A percentile compares a stretch with the other conserved stretches of the same genome.
Evolutionary conservation across 768 basidiomycete species (phyloP).

Genomic region (Paxillus involutus): DNA sequence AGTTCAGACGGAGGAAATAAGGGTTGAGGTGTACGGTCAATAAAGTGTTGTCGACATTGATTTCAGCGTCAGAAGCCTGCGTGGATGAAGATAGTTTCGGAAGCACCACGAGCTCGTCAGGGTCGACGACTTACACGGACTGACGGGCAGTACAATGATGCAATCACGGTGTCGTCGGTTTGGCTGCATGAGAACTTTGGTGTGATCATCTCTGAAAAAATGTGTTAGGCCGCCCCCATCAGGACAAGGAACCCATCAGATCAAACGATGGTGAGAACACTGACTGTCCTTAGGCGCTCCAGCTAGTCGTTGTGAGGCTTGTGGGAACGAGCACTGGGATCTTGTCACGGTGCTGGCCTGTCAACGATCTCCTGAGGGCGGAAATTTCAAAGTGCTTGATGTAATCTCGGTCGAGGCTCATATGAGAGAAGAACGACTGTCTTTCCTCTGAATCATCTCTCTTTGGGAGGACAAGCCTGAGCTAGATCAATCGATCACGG

Average conservation of each 20-base stretch:
- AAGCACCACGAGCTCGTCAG: not conserved
- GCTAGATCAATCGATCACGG: too few species aligned
- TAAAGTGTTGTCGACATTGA: slow-evolving; percentile 68
- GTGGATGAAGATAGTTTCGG: slow-evolving; percentile 9
- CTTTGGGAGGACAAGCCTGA: too few species aligned
- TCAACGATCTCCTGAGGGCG: too few species aligned
- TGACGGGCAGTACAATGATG: slow-evolving; percentile 70
- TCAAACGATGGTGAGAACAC: not conserved
- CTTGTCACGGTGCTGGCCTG: not conserved
- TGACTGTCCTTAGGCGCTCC: not conserved
- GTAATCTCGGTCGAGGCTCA: too few species aligned
- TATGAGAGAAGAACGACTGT: too few species aligned
- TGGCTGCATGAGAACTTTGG: slow-evolving; percentile 74
- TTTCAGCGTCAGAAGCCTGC: slow-evolving; percentile 82
- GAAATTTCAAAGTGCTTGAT: too few species aligned
- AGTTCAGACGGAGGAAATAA: slow-evolving; percentile 80
- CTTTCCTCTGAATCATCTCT: too few species aligned
- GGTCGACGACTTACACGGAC: slow-evolving; percentile 51
- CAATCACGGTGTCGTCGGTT: slow-evolving; percentile 50
- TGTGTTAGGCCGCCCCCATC: not conserved
- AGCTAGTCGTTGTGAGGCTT: not conserved
- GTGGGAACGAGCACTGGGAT: not conserved
- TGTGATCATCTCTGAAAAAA: slow-evolving; percentile 58
- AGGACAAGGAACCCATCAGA: not conserved
- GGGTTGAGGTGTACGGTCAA: slow-evolving; percentile 79